Percentiles rank a stretch among this genome's conserved stretches.
phyloP scores from a whole-genome alignment of 345 rosid species.

The Psidium friedrichsthalianum region DNA sequence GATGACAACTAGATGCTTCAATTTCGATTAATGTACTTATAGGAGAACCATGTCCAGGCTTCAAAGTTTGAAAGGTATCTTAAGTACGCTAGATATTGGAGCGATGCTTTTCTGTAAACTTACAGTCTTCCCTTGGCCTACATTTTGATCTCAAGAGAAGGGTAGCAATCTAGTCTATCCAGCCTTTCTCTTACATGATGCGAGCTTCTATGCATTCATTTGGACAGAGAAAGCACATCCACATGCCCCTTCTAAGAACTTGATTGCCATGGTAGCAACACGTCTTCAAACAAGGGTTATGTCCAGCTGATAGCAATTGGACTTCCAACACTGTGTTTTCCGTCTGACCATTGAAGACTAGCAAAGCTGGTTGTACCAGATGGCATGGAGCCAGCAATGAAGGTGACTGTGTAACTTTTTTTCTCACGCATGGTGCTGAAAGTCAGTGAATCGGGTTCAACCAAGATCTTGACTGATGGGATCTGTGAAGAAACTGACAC shows the following conservation, averaged over 20 bases:
- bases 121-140: neutral
- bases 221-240: neutral
- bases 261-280: neutral
- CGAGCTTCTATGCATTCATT: neutral
- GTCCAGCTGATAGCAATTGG: conserved; percentile 63
- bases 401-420: conserved; percentile 43
- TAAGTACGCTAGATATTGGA: neutral
- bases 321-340: conserved; percentile 40
- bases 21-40: neutral
- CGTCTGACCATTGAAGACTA: conserved; percentile 43
- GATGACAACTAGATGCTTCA: neutral
- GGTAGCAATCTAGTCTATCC: neutral
- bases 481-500: conserved; percentile 27
- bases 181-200: neutral
- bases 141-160: neutral
- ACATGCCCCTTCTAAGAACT: neutral
- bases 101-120: neutral
- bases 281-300: neutral
- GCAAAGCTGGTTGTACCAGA: conserved; percentile 47
- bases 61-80: neutral
- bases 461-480: conserved; percentile 35
- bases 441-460: conserved; percentile 34
- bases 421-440: conserved; percentile 32
- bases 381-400: conserved; percentile 45
- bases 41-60: neutral